Evolutionary conservation across 805 yeast species (phyloP).

Genomic region (Kregervanrija delftensis): DNA sequence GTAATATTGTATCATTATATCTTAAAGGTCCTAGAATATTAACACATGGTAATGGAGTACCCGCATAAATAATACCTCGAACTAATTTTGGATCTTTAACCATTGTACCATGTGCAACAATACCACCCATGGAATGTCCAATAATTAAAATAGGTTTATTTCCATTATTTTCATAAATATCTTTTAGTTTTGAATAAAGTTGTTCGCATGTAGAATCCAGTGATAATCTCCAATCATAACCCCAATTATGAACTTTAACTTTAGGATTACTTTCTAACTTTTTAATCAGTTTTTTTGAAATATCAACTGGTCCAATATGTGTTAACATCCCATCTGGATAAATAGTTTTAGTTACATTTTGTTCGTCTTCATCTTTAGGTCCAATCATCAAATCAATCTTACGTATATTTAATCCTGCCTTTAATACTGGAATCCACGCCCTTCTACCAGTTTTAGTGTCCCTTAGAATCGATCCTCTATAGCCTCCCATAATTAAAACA

Average conservation of each 20-base stretch:
- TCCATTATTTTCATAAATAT: slow-evolving; percentile 36
- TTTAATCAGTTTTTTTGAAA: slow-evolving; percentile 54
- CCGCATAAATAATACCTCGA: slow-evolving; percentile 74
- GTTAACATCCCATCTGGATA: slow-evolving; percentile 72
- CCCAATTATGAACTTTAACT: slow-evolving; percentile 62
- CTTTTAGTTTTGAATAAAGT: slow-evolving; percentile 40
- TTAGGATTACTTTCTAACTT: slow-evolving; percentile 49
- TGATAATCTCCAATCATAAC: slow-evolving; percentile 92
- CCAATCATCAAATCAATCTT: slow-evolving; percentile 69
- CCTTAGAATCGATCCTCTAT: slow-evolving; percentile 72
- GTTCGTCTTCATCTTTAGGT: slow-evolving; percentile 65
- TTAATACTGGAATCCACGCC: slow-evolving; percentile 76
- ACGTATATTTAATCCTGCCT: slow-evolving; percentile 73
- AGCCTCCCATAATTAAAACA: slow-evolving; percentile 78
- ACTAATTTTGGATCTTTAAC: slow-evolving; percentile 60
- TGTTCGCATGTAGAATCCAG: slow-evolving; percentile 47
- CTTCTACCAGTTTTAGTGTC: slow-evolving; percentile 58
- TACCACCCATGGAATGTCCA: slow-evolving; percentile 94
- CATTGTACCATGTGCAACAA: slow-evolving; percentile 75
- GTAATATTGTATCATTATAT: slow-evolving; percentile 71
- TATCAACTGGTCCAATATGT: slow-evolving; percentile 84
- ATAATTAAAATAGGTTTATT: slow-evolving; percentile 62
- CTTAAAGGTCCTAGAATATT: slow-evolving; percentile 83
- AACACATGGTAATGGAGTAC: slow-evolving; percentile 78
- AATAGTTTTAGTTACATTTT: slow-evolving; percentile 22